Conservation (phyloP, 768 basidiomycete species). For the Pluteus cervinus region DNA sequence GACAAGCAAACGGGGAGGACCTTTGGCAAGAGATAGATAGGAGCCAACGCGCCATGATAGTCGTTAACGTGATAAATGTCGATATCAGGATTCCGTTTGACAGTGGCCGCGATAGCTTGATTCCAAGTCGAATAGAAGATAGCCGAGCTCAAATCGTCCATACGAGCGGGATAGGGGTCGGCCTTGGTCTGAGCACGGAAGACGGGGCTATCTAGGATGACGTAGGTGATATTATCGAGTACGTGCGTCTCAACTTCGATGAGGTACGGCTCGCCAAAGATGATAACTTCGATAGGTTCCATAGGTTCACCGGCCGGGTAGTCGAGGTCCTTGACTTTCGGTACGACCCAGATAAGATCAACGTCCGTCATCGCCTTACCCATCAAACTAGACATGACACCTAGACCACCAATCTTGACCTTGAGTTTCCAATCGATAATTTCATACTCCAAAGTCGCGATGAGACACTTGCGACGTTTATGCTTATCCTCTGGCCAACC, state of each 20-base stretch:
- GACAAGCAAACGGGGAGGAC: constrained; percentile 87
- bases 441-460: constrained; percentile 92
- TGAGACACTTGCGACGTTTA: constrained; percentile 88
- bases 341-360: constrained; percentile 88
- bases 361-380: constrained; percentile 98
- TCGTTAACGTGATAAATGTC: constrained; percentile 96
- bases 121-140: constrained; percentile 99
- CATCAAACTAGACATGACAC: constrained; percentile 98
- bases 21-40: constrained; percentile 88
- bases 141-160: constrained; percentile 94
- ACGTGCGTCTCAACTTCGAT: constrained; percentile 94
- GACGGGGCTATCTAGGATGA: constrained; percentile 90
- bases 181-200: constrained; percentile 96
- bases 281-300: constrained; percentile 93
- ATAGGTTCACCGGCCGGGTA: constrained; percentile 89
- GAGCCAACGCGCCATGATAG: constrained; percentile 89
- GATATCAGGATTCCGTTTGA: constrained; percentile 78
- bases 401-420: constrained; percentile 96
- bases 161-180: constrained; percentile 93
- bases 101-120: constrained; percentile 89
- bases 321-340: constrained; percentile 92
- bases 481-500: constrained; percentile 96
- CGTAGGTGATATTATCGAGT: constrained; percentile 92
- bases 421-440: constrained; percentile 97
- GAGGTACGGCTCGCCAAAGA: constrained; percentile 92